Base-by-base conservation (phyloP, 768 basidiomycete genomes). In the Suillus decipiens region DNA sequence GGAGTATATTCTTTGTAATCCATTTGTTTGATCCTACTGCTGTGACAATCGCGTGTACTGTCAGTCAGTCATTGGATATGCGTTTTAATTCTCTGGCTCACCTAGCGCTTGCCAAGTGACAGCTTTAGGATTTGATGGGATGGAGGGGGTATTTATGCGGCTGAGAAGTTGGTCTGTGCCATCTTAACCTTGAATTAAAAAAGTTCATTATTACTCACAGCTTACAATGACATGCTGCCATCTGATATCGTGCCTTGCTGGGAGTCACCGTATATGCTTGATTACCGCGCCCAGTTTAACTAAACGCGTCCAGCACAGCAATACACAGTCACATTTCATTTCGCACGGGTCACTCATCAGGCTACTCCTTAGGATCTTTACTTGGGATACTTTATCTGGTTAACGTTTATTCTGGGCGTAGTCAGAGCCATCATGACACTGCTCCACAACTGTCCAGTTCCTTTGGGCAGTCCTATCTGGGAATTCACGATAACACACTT, bases 1-100 rank as follows among this genome's bases (percentile, higher is more conserved):
- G 42, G 3, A 9, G 51, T 61, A 56, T 70, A 67, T 28, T 56
- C 24, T 57, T 67, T 50, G 53, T 15, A 53, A 48, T 17, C 42
- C 72, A 73, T 74, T 57, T 72, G 55, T n/a, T 56, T 15, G 24
- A 57, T 28, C 17, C 10, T 6, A 9, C 14, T 56, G 24, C 28
- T 28, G 39, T 2, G 17, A 41, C 10, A 28, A 57, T 28, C 39
- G 56, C 24, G 56, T 41, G 39, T 28, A 41, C 6, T 22, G 24
- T 48, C 22, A 12, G 55, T 57, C 10, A 57, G 24, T 31, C 24
- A 31, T 11, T 5, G n/a, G 51, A 37, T n/a, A 10, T 9, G 19
- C n/a, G 59, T 60, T 28, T 17, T 15, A 33, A 34, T 34, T 24
- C 9, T 37, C 4, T 9, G 36, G 53, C 51, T 56, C 34, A 60